Evolutionary conservation across 1,284 basidiomycete species (phyloP).

Genomic region (Amylostereum chailletii): DNA sequence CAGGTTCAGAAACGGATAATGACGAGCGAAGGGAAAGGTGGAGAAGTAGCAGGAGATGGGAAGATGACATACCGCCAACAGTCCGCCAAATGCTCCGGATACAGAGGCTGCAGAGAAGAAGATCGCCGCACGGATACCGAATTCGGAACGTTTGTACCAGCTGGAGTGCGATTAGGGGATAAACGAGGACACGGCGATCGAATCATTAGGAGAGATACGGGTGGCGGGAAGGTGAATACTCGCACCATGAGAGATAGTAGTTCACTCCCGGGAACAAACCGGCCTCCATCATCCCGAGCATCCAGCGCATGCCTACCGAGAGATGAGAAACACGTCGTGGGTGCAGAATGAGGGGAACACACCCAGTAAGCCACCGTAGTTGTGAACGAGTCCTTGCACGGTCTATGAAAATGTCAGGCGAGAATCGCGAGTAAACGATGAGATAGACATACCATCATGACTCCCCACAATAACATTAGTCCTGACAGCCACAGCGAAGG

Average conservation of each 20-base stretch:
- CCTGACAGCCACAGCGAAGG: conserved; percentile 31
- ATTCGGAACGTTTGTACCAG: conserved; percentile 52
- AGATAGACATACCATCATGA: conserved; percentile 17
- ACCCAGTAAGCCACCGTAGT: conserved; percentile 24
- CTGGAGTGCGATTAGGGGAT: conserved; percentile 9
- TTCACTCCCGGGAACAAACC: conserved; percentile 29
- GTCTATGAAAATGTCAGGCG: conserved; percentile 13
- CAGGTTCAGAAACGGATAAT: neutral
- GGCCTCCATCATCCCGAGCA: conserved; percentile 28
- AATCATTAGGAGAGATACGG: neutral
- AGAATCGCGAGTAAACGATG: neutral
- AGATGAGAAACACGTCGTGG: neutral
- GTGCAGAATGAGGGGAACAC: neutral
- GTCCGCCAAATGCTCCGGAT: conserved; percentile 56
- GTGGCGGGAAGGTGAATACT: neutral
- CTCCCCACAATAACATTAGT: conserved; percentile 24
- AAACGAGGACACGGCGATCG: neutral
- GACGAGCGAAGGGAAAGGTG: neutral
- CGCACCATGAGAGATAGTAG: conserved; percentile 29
- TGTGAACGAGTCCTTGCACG: conserved; percentile 21
- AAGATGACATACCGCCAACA: conserved; percentile 11
- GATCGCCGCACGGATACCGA: conserved; percentile 55
- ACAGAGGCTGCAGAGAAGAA: conserved; percentile 68
- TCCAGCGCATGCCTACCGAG: conserved; percentile 20
- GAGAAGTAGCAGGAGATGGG: conserved; percentile 1